Evolutionary conservation across 2,329 filamentous ascomycete species (phyloP).

Genomic region (Xylariaceae sp.): DNA sequence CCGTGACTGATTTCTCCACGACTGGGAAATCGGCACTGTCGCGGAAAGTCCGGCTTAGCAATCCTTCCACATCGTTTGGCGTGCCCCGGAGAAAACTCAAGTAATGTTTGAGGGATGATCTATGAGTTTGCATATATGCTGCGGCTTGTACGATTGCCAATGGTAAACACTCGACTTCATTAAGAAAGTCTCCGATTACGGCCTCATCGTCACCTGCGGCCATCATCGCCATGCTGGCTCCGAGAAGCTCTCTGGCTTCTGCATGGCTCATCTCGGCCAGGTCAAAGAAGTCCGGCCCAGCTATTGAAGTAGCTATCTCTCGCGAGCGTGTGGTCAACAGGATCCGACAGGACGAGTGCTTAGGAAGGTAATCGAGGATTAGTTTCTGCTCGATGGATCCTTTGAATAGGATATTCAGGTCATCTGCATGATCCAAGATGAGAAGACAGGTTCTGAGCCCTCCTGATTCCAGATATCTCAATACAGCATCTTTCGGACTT

Average conservation of each 20-base stretch:
- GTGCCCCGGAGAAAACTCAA: not conserved
- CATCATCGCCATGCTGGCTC: not conserved
- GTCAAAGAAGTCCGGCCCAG: not conserved
- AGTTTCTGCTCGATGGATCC: not conserved
- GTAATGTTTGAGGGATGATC: not conserved
- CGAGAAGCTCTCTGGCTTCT: not conserved
- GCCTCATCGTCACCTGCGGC: not conserved
- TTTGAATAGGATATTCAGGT: not conserved
- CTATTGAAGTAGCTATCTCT: not conserved
- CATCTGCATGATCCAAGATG: not conserved
- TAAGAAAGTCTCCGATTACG: not conserved
- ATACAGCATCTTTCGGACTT: not conserved
- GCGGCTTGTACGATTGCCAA: not conserved
- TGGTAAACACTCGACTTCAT: not conserved
- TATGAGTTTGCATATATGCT: not conserved
- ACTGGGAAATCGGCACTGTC: not conserved
- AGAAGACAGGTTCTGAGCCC: not conserved
- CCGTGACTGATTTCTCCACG: not conserved
- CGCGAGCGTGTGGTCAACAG: not conserved
- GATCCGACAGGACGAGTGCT: not conserved
- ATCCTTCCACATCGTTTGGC: not conserved
- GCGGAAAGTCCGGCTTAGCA: not conserved
- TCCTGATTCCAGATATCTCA: not conserved
- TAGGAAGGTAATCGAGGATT: not conserved
- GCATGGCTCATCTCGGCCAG: not conserved